phyloP scores from a whole-genome alignment of 2,329 filamentous ascomycete genomes.

The Neurospora sp. region DNA sequence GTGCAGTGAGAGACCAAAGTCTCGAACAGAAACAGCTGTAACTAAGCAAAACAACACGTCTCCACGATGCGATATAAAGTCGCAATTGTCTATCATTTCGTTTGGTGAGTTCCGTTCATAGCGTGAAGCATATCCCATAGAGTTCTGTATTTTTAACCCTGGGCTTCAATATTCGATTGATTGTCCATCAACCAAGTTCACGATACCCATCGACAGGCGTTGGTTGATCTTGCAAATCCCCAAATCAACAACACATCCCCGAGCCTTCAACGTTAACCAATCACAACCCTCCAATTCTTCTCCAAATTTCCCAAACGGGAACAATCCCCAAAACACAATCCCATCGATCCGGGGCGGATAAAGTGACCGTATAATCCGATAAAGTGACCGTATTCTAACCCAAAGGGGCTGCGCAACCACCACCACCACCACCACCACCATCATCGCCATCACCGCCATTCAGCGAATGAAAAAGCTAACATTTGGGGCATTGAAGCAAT shows the following conservation, averaged over 20 bases:
- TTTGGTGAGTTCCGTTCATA: not conserved
- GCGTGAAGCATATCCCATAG: too few relatives aligned
- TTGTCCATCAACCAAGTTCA: not conserved
- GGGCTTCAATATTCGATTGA: too few relatives aligned
- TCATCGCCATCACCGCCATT: too few relatives aligned
- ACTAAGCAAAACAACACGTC: not conserved
- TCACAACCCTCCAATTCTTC: not conserved
- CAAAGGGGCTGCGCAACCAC: too few relatives aligned
- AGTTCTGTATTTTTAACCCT: too few relatives aligned
- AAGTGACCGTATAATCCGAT: too few relatives aligned
- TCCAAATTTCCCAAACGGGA: not conserved
- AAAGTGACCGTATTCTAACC: too few relatives aligned
- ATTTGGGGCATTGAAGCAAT: too few relatives aligned
- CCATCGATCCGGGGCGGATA: too few relatives aligned
- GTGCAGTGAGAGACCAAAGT: not conserved
- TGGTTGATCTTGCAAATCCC: not conserved
- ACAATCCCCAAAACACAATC: not conserved
- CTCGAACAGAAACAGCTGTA: not conserved
- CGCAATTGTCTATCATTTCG: not conserved
- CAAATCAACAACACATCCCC: not conserved
- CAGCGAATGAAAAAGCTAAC: too few relatives aligned
- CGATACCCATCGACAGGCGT: not conserved
- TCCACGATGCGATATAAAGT: not conserved
- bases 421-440: too few relatives aligned
- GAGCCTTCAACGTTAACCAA: not conserved